These are phyloP conservation scores for Aspergillus sp. DNA, from an alignment of 2,329 filamentous ascomycete genomes.

Conservation along the genomic window DNA sequence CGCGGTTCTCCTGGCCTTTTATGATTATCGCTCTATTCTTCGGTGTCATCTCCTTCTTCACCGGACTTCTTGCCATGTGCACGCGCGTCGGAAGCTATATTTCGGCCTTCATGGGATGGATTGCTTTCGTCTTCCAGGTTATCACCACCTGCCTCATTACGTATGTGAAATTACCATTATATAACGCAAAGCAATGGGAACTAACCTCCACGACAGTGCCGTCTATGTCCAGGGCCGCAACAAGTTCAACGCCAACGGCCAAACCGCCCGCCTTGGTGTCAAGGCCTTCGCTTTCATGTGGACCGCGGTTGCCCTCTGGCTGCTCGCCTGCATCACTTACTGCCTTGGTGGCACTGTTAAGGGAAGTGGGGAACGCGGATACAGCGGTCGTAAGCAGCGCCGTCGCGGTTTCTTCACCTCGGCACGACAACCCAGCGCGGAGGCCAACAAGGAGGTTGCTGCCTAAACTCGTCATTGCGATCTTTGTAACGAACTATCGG, in stretches of 20 bases:
- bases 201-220: slow-evolving; percentile 45
- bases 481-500: neutral
- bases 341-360: slow-evolving; percentile 48
- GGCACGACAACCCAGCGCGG: slow-evolving; percentile 28
- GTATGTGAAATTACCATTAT: slow-evolving; percentile 47
- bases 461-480: slow-evolving; percentile 19
- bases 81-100: slow-evolving; percentile 53
- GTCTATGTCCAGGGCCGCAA: slow-evolving; percentile 60
- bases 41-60: slow-evolving; percentile 48
- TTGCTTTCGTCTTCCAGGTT: slow-evolving; percentile 60
- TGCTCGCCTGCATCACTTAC: slow-evolving; percentile 58
- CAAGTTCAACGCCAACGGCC: slow-evolving; percentile 52
- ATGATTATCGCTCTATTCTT: slow-evolving; percentile 84
- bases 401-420: slow-evolving; percentile 41
- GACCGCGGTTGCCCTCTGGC: slow-evolving; percentile 55
- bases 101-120: slow-evolving; percentile 52
- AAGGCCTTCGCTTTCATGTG: slow-evolving; percentile 65
- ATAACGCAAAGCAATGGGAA: neutral
- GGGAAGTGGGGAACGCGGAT: slow-evolving; percentile 31
- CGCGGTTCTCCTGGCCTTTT: slow-evolving; percentile 91
- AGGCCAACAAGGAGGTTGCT: slow-evolving; percentile 30
- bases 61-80: slow-evolving; percentile 51
- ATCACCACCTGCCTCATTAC: slow-evolving; percentile 61
- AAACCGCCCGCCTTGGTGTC: slow-evolving; percentile 52
- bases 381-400: slow-evolving; percentile 37